Base-by-base conservation (phyloP, 257 asterid genomes). In the Fraxinus excelsior region DNA sequence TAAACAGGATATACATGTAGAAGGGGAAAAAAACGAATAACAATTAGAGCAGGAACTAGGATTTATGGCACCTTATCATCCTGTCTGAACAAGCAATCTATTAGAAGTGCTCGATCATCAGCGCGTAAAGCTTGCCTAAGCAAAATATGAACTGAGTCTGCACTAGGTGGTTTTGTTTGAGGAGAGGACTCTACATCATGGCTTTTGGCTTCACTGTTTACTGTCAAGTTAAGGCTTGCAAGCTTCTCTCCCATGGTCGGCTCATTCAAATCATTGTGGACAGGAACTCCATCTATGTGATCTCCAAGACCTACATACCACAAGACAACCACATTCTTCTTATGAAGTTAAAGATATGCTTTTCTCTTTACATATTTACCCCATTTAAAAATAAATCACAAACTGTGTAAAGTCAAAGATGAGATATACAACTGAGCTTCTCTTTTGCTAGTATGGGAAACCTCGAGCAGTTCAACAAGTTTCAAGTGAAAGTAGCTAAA, bases 211-310 rank as follows among this genome's bases (percentile, higher is more conserved):
- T 75, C 82, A 71, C 65, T 76, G 0, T 72, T 71, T 73, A 72
- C 96, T 58, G 75, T 76, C 90, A 95, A 76, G 67, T 87, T 85
- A 38, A 95, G 93, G 83, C 82, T 86, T 38, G 91, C 92, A 75
- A 95, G 97, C 80, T 91, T 91, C 79, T 95, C 97, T 0, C 97
- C 97, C 94, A 95, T 90, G 75, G 99, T 95, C 67, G 96, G 97
- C 85, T 95, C 98, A 72, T 86, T 86, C 75, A 80, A 51, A 58
- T 91, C 97, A 79, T 85, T 86, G 68, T 74, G 73, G 65, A 79
- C 77, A 74, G 73, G 90, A 65, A 70, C 53, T 73, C 79, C 90
- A 62, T 88, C 88, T 80, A 82, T 82, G 67, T 77, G 67, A 65
- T 88, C 91, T 83, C 72, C 93, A 58, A 71, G 70, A 84, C 82